Evolutionary conservation across 352 stramenopile genomes (phyloP), one percentile per base, ranked within the genome.

Genomic region (Globisporangium rhizosaccharum): DNA sequence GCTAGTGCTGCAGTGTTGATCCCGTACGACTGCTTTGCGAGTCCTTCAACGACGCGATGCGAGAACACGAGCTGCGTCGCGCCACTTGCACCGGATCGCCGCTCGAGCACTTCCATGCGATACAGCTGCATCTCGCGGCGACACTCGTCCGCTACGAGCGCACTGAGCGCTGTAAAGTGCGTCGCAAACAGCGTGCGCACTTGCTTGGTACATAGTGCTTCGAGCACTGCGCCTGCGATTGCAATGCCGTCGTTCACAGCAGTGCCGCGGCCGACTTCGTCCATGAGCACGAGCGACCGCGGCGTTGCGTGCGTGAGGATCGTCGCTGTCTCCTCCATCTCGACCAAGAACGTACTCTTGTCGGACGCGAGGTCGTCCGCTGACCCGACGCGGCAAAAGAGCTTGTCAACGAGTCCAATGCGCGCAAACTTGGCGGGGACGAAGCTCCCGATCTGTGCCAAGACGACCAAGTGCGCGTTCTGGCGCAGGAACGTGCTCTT

Each of bases 401-500:
- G 63, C 53, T 87, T 89, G 55, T 95, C 85, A 2, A 91, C 78
- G 7, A 93, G 53, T 1, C 84, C 83, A 23, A 94, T 57, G 37
- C 71, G 72, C 20, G 83, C 84, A 57, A 88, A 88, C 23, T 61
- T 72, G 4, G 87, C 85, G 0, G 87, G 87, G 0, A 96, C 87
- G 56, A 87, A 96, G 57, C 76, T 83, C 2, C 86, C 87, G 52
- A 87, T 88, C 57, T 96, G 87, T 14, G 86, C 84, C 11, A 96
- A 60, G 5, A 95, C 57, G 10, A 92, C 79, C 15, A 89, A 52
- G 44, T 94, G 85, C 1, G 85, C 85, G 23, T 73, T 91, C 61
- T 92, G 82, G 1, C 85, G 80, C 17, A 96, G 62, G 42, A 92
- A 93, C 0, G 87, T 96, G 62, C 73, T 90, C 59, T 96, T 96